phyloP scores from a whole-genome alignment of 177 flowering plant species.

The Vitis hybrid region DNA sequence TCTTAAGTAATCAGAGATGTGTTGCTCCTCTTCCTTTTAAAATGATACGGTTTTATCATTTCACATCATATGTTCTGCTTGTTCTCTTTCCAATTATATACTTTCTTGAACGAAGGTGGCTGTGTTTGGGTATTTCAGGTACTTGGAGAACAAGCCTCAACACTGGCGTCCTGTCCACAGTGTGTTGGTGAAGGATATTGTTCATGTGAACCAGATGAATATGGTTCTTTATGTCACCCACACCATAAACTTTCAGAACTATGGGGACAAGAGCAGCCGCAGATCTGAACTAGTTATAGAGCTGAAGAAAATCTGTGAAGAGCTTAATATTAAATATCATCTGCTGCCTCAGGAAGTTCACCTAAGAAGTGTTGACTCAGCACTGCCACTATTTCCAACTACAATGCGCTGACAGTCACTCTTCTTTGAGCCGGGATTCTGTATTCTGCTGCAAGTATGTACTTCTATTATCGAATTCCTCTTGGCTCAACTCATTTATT shows the following conservation, averaged over 20 bases:
- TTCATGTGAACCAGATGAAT: slow-evolving; percentile 40
- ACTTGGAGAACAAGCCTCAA: slow-evolving; percentile 36
- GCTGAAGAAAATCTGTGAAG: slow-evolving; percentile 35
- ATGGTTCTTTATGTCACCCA: slow-evolving; percentile 36
- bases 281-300: slow-evolving; percentile 35
- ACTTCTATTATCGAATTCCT: neutral
- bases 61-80: no score
- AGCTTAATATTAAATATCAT: slow-evolving; percentile 32
- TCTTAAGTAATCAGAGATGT: no score
- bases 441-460: slow-evolving; percentile 2
- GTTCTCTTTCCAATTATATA: no score
- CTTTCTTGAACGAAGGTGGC: no score
- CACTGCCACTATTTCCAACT: slow-evolving; percentile 11
- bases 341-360: slow-evolving; percentile 45
- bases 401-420: neutral
- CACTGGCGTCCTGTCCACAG: slow-evolving; percentile 33
- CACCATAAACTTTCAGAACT: slow-evolving; percentile 44
- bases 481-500: neutral
- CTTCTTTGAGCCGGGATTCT: neutral
- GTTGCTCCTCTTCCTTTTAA: no score
- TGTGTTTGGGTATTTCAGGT: slow-evolving; percentile 16
- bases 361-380: slow-evolving; percentile 22
- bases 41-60: no score
- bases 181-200: slow-evolving; percentile 36
- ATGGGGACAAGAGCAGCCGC: slow-evolving; percentile 31